phyloP scores from a whole-genome alignment of 2,329 filamentous ascomycete species.

The Zelopaecilomyces penicillatus region DNA sequence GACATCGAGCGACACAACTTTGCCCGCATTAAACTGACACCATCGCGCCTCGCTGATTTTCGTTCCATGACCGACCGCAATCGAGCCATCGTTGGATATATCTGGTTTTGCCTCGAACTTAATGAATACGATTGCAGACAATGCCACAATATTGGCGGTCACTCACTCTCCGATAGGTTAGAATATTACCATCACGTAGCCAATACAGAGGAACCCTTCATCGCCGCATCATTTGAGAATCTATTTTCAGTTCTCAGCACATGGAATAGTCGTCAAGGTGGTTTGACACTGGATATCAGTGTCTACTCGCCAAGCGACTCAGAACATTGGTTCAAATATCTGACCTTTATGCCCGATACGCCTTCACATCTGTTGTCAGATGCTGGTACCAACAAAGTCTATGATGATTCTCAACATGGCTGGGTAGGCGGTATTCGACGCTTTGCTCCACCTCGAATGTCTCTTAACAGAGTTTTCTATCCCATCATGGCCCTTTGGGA shows the following conservation, averaged over 20 bases:
- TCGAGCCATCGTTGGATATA: slow-evolving; percentile 15
- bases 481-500: slow-evolving; percentile 16
- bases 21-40: slow-evolving; percentile 20
- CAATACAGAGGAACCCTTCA: slow-evolving; percentile 10
- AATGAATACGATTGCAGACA: slow-evolving; percentile 13
- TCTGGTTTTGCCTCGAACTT: slow-evolving; percentile 17
- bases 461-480: slow-evolving; percentile 11
- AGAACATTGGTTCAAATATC: slow-evolving; percentile 22
- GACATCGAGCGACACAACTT: slow-evolving; percentile 22
- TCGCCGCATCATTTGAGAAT: slow-evolving; percentile 14
- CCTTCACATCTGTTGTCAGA: background rate
- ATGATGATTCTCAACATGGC: slow-evolving; percentile 3
- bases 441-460: slow-evolving; percentile 6
- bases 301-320: slow-evolving; percentile 24
- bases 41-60: slow-evolving; percentile 19
- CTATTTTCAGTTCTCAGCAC: slow-evolving; percentile 22
- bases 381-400: background rate
- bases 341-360: slow-evolving; percentile 11
- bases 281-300: slow-evolving; percentile 25
- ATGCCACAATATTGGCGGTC: too few species aligned
- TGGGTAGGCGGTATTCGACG: slow-evolving; percentile 1
- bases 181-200: too few species aligned
- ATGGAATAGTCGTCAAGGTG: slow-evolving; percentile 17
- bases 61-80: slow-evolving; percentile 20
- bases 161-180: too few species aligned